Base-by-base conservation (phyloP, 1,284 basidiomycete genomes). In the Caloboletus firmus region DNA sequence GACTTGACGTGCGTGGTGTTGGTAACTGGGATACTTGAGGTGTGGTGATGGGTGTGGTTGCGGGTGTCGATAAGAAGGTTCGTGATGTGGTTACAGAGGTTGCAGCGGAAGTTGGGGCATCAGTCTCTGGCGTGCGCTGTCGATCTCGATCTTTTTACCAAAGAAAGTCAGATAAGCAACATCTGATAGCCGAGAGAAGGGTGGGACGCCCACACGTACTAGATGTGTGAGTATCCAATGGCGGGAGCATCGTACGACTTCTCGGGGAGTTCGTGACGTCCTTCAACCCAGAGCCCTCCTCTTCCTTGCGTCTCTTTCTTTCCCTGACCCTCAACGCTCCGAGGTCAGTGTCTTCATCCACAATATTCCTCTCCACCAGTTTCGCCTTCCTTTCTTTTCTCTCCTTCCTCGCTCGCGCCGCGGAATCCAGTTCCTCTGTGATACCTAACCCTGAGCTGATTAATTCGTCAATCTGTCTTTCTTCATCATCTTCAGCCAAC, bases 241-340 rank as follows among this genome's bases (percentile, higher is more conserved):
- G 70, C 17, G 74, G 69, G 43, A 79, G 64, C 4, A 60, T 62
- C 20, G 68, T 55, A 50, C 70, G 74, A 45, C 66, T 69, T 58
- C 69, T 71, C 28, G 73, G 75, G 11, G 81, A 79, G 66, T 87
- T 86, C 28, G 83, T 85, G 59, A 86, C 81, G 64, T 87, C 85
- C 71, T 84, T 84, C 52, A 87, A 69, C 51, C 69, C 68, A 47
- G 62, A 63, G 49, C 65, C 62, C 44, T 74, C 74, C 54, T 76
- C 75, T 34, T 77, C 74, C 45, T 66, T 62, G 51, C 63, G 64
- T 55, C 68, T 76, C 70, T 72, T 78, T 60, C 67, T 76, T 69
- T 74, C 74, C 63, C 68, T 69, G 56, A 72, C 52, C 58, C 69
- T 67, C 52, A 60, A 46, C 42, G 62, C 64, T 45, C 67, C 65